Conservation (phyloP, 371 early-diverging fungal genomes). For the Coemansia sp. region DNA sequence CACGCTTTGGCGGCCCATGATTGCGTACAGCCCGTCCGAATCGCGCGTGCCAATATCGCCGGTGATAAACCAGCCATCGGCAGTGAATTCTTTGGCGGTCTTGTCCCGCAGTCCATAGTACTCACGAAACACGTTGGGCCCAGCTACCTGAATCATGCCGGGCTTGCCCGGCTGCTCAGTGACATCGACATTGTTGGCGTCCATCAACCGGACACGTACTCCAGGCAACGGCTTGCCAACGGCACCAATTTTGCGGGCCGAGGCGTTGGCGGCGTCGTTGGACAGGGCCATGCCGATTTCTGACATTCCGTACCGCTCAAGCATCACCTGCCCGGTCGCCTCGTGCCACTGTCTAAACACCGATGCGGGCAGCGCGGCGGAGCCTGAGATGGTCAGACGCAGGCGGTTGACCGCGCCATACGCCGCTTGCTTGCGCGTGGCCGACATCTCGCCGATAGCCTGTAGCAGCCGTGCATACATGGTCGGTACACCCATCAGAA, state of each 20-base stretch:
- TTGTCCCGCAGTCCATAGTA: conserved; percentile 76
- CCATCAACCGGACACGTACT: conserved; percentile 65
- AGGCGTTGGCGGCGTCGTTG: conserved; percentile 53
- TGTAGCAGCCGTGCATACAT: conserved; percentile 71
- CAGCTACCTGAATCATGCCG: conserved; percentile 74
- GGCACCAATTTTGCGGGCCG: conserved; percentile 50
- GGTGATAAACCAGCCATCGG: conserved; percentile 79
- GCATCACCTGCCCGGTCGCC: conserved; percentile 67
- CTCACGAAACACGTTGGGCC: conserved; percentile 67
- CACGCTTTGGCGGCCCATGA: conserved; percentile 76
- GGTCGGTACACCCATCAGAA: conserved; percentile 90
- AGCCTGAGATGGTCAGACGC: conserved; percentile 79
- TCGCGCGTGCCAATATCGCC: conserved; percentile 72
- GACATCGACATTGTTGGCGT: conserved; percentile 56
- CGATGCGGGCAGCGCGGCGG: conserved; percentile 70
- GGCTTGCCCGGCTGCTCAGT: conserved; percentile 54
- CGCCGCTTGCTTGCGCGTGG: conserved; percentile 43
- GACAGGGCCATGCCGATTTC: conserved; percentile 90
- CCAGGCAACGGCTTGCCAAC: conserved; percentile 79
- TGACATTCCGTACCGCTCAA: conserved; percentile 89
- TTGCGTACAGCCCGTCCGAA: conserved; percentile 59
- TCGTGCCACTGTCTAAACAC: conserved; percentile 66
- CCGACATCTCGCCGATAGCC: conserved; percentile 50
- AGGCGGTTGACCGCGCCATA: conserved; percentile 60
- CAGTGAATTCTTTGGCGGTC: conserved; percentile 67